These are phyloP conservation scores for Mortierella sp. DNA, from an alignment of 371 early-diverging fungal genomes.

Conservation along the genomic window DNA sequence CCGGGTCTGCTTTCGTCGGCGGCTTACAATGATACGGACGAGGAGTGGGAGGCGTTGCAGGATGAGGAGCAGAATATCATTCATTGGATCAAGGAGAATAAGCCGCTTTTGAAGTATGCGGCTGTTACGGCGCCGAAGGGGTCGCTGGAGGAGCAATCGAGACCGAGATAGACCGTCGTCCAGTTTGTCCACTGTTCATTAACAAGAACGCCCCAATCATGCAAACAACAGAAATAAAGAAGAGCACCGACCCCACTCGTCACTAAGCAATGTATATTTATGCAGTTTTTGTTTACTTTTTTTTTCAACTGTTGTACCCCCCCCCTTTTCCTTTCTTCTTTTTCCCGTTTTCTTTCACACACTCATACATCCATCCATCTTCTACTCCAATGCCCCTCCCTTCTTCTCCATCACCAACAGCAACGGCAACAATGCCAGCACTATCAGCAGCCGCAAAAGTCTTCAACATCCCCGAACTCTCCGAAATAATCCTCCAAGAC, in stretches of 20 bases:
- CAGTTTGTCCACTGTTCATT: background rate
- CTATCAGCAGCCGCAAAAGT: background rate
- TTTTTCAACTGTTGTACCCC: background rate
- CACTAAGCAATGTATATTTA: background rate
- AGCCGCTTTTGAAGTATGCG: background rate
- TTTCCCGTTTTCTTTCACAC: background rate
- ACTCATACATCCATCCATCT: background rate
- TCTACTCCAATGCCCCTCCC: background rate
- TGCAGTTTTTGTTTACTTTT: background rate
- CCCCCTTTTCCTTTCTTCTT: background rate
- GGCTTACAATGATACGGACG: background rate
- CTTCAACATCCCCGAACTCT: background rate
- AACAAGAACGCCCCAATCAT: background rate
- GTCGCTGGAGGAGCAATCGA: background rate
- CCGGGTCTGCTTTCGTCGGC: background rate
- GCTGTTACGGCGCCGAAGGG: background rate
- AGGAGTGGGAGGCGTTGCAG: background rate
- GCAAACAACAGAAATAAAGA: background rate
- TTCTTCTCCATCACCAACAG: background rate
- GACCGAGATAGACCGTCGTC: background rate
- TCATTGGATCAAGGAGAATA: conserved; percentile 1
- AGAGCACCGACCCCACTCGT: background rate
- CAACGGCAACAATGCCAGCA: background rate
- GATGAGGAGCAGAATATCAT: conserved; percentile 8
- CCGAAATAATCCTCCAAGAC: background rate